Percentiles rank a stretch among this genome's conserved stretches.
Conservation (phyloP, 495 filamentous ascomycete species). For the Neurospora cerealis region DNA sequence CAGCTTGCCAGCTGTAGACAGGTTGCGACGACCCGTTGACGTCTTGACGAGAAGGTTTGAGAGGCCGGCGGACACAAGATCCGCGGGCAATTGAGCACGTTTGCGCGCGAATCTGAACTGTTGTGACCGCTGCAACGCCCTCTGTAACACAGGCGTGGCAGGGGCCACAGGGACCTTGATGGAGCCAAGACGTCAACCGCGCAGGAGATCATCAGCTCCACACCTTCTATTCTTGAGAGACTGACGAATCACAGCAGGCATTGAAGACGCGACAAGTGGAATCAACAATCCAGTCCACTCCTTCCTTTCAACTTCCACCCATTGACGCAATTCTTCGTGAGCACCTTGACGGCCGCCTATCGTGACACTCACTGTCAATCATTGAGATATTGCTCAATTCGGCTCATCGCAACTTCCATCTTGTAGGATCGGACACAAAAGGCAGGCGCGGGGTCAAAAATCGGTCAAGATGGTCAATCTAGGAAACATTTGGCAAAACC, state of each 20-base stretch:
- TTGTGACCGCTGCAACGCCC: background rate
- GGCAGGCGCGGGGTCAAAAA: background rate
- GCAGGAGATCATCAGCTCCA: background rate
- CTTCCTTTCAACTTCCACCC: background rate
- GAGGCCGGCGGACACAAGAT: background rate
- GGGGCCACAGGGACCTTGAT: background rate
- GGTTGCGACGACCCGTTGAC: background rate
- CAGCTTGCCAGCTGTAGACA: background rate
- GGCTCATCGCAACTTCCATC: background rate
- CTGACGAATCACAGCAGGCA: background rate
- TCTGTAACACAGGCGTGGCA: background rate
- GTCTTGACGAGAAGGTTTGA: background rate
- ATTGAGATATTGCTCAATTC: background rate
- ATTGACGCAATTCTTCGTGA: background rate
- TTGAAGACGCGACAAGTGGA: background rate
- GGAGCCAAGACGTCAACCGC: background rate
- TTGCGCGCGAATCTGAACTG: constrained; percentile 15
- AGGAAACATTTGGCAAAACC: constrained; percentile 17
- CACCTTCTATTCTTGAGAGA: background rate
- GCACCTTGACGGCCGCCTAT: background rate
- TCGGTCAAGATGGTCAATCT: constrained; percentile 22
- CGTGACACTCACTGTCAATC: background rate
- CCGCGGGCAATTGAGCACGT: constrained; percentile 21
- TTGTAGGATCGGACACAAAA: background rate
- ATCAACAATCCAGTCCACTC: background rate